A percentile compares a stretch with the other conserved stretches of the same genome.
These are phyloP conservation scores for Calcarisporium arbuscula DNA, from an alignment of 2,329 filamentous ascomycete species.

Conservation along the genomic window DNA sequence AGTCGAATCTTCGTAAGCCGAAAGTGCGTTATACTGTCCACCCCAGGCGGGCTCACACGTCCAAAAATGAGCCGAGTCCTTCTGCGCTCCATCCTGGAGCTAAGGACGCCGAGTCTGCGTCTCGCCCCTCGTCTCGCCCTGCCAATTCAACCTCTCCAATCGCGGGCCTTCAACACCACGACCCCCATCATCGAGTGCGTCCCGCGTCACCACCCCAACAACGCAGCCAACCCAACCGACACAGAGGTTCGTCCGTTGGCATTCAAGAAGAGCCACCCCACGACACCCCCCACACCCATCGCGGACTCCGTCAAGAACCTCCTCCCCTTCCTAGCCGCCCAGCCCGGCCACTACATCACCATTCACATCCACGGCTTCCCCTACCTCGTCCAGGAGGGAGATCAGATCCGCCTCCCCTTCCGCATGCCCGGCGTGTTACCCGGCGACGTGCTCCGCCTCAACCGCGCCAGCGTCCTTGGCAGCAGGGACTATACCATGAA, in stretches of 20 bases:
- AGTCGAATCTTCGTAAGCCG: too few relatives aligned
- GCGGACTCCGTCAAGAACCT: constrained; percentile 52
- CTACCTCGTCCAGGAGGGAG: constrained; percentile 73
- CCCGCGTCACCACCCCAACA: constrained; percentile 26
- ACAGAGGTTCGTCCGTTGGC: constrained; percentile 27
- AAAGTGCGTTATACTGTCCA: too few relatives aligned
- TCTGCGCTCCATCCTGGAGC: constrained; percentile 57
- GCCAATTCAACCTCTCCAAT: constrained; percentile 15
- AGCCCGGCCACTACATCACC: constrained; percentile 72
- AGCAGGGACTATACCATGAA: constrained; percentile 87
- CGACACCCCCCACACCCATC: constrained; percentile 32
- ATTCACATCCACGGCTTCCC: constrained; percentile 73
- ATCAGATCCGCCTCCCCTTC: constrained; percentile 72
- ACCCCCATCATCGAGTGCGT: constrained; percentile 40
- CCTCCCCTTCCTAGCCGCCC: constrained; percentile 64
- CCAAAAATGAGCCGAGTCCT: constrained; percentile 51
- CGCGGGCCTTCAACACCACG: constrained; percentile 41
- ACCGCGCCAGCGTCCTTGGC: constrained; percentile 76
- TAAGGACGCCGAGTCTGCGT: constrained; percentile 36
- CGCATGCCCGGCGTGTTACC: constrained; percentile 68
- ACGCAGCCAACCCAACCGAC: constrained; percentile 29
- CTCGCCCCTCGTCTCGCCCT: constrained; percentile 17
- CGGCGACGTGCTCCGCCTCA: constrained; percentile 81
- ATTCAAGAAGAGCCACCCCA: constrained; percentile 34
- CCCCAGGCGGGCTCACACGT: too few relatives aligned